Evolutionary conservation across 441 rosid species (phyloP).

Genomic region (Populus hybrid): DNA sequence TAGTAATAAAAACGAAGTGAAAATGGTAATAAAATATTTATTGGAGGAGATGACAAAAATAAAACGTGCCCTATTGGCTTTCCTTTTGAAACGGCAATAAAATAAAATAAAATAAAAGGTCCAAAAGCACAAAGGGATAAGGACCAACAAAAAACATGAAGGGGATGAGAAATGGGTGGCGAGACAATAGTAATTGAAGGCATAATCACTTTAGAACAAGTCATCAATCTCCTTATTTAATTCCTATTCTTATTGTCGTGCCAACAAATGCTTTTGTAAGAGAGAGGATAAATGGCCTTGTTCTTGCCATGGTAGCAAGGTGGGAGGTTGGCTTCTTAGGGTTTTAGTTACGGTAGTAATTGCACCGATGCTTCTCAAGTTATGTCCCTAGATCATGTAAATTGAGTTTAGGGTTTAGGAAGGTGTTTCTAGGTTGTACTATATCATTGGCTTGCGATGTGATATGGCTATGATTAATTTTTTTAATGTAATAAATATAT

Average conservation of each 20-base stretch:
- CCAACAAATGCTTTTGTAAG: background rate
- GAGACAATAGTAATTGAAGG: background rate
- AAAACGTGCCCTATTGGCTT: constrained; percentile 35
- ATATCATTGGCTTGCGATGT: background rate
- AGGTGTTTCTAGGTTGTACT: background rate
- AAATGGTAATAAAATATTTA: no score
- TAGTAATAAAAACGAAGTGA: no score
- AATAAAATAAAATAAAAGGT: no score
- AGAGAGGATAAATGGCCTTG: background rate
- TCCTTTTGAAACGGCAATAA: constrained; percentile 22
- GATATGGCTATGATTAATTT: no score
- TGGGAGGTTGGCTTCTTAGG: background rate
- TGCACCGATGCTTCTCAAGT: no score
- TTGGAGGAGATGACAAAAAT: background rate
- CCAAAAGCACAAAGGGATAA: background rate
- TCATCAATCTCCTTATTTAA: background rate
- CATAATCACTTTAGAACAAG: background rate
- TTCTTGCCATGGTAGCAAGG: background rate
- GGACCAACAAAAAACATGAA: background rate
- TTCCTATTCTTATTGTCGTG: no score
- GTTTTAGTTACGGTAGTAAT: background rate
- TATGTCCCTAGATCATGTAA: background rate
- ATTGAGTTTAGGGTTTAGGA: background rate
- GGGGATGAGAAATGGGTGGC: background rate
- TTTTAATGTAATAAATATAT: no score